Evolutionary conservation across 2,329 filamentous ascomycete genomes (phyloP).

Genomic region (Alternaria triticimaculans): DNA sequence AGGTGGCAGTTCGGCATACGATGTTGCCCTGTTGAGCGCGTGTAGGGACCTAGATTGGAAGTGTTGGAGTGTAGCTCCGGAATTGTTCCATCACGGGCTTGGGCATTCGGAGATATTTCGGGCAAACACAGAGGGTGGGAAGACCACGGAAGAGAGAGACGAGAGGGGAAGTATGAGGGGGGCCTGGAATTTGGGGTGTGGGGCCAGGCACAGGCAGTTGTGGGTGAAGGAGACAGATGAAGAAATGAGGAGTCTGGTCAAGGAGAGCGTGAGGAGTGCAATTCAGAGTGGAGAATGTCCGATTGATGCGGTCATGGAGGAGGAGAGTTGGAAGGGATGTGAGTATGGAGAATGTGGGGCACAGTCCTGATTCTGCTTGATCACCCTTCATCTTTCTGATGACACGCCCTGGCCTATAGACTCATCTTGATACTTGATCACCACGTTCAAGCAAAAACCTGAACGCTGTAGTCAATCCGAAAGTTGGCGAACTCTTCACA

Average conservation of each 20-base stretch:
- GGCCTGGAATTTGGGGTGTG: conserved; percentile 23
- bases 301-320: conserved; percentile 6
- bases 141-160: not conserved
- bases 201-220: conserved; percentile 13
- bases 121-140: conserved; percentile 1
- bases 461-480: not conserved
- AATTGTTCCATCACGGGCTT: conserved; percentile 50
- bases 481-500: not conserved
- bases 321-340: conserved; percentile 15
- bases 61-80: conserved; percentile 49
- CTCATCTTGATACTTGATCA: not conserved
- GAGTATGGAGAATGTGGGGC: conserved; percentile 19
- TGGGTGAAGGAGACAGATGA: conserved; percentile 13
- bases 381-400: not conserved
- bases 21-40: conserved; percentile 49
- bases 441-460: not conserved
- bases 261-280: conserved; percentile 1
- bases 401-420: not conserved
- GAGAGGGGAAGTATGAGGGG: not conserved
- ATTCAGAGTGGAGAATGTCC: conserved; percentile 10
- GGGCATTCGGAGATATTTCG: conserved; percentile 33
- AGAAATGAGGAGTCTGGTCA: not conserved
- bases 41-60: conserved; percentile 45
- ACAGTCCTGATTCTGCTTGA: conserved; percentile 13
- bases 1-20: conserved; percentile 39